Evolutionary conservation across 2,329 filamentous ascomycete genomes (phyloP), one percentile per base, ranked within the genome.

Genomic region (Colletotrichum paranaense): DNA sequence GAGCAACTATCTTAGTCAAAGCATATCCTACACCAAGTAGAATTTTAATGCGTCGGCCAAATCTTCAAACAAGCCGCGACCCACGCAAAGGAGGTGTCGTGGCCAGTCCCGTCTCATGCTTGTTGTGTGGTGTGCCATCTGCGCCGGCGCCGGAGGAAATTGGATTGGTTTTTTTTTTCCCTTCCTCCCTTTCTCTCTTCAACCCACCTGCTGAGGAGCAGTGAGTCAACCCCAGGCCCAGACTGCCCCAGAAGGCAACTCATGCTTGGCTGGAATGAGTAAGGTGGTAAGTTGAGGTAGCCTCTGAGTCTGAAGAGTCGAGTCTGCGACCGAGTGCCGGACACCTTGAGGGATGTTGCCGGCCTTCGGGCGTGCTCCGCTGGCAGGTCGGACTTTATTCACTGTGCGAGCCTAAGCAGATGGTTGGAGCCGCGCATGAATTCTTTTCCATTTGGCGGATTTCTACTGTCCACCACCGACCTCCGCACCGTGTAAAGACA

Each of bases 311-410:
- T 49, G 19, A n/a, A 62, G 59, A 49, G 38, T 24, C 26, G 59
- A 49, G 38, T 35, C 38, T 49, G 24, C 42, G 32, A 62, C 57
- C 57, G 64, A 72, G 42, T 52, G 42, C 68, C 62, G 62, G 28
- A 35, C 32, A 38, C 49, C 62, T 64, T 55, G 62, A 26, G 49
- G 30, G 49, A 38, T 35, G 6, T n/a, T 38, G 49, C 62, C 62
- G 49, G 42, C 53, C 30, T 72, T 67, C 68, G 57, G 68, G 24
- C 38, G 32, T 62, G 42, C 57, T 68, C 68, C 68, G 64, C 56
- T 35, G 22, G 11, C 35, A 49, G 11, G 53, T 24, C 6, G 32
- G 19, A 35, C 42, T 28, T 32, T 55, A 32, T 22, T 22, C 38
- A 67, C 68, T 70, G 68, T 70, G 56, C 38, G 55, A 55, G 42